Conservation (phyloP, 192 early-diverging fungal species). For the Phlyctochytrium planicorne region DNA sequence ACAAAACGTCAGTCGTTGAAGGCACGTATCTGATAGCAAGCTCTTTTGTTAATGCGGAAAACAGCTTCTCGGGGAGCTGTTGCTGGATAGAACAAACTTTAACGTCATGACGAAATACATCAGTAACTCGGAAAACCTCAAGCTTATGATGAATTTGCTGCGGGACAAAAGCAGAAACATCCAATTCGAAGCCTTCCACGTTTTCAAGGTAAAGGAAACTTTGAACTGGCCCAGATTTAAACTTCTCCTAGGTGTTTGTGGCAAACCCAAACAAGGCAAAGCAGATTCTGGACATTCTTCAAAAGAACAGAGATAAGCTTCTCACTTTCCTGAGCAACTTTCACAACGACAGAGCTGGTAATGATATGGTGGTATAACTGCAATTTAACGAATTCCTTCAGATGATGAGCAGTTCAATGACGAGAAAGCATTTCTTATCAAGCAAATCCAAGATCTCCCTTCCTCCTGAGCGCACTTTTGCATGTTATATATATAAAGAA, state of each 20-base stretch:
- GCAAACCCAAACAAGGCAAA: conserved; percentile 97
- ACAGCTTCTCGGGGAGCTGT: conserved; percentile 92
- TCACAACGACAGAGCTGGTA: conserved; percentile 94
- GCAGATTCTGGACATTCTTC: conserved; percentile 86
- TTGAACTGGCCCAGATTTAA: not conserved
- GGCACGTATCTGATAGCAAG: conserved; percentile 53
- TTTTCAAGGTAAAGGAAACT: conserved; percentile 96
- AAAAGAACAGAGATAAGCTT: conserved; percentile 89
- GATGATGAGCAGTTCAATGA: conserved; percentile 99
- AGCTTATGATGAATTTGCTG: conserved; percentile 97
- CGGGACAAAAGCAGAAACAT: conserved; percentile 96
- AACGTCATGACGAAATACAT: conserved; percentile 95
- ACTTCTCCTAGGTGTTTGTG: conserved; percentile 78
- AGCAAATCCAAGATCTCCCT: conserved; percentile 68
- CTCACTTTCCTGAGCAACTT: conserved; percentile 85
- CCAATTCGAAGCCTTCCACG: conserved; percentile 99
- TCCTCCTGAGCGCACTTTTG: no score
- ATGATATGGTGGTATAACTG: conserved; percentile 3
- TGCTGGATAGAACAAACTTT: conserved; percentile 94
- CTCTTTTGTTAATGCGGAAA: not conserved
- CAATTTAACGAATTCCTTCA: conserved; percentile 22
- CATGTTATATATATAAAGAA: no score
- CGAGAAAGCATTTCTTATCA: conserved; percentile 94
- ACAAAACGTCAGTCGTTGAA: conserved; percentile 98
- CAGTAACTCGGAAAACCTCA: conserved; percentile 85